A percentile compares a stretch with the other conserved stretches of the same genome.
These are phyloP conservation scores for Heliosperma pusillum DNA, from an alignment of 148 eudicot species.

Conservation along the genomic window DNA sequence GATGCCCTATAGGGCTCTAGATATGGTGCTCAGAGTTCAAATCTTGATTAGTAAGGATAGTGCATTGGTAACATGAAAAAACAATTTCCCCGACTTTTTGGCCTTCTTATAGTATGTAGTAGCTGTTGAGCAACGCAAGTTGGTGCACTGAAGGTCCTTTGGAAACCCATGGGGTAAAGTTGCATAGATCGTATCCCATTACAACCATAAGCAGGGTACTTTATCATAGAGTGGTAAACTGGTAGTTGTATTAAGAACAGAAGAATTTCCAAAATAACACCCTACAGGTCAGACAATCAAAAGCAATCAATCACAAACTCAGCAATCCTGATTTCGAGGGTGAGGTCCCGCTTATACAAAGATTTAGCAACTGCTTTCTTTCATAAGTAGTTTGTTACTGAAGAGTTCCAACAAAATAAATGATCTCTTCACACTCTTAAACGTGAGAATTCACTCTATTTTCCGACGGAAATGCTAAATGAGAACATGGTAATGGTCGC, in stretches of 20 bases:
- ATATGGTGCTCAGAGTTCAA: background rate
- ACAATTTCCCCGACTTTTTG: background rate
- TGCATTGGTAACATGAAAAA: background rate
- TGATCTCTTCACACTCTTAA: background rate
- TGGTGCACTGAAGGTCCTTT: background rate
- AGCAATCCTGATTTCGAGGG: background rate
- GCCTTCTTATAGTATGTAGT: background rate
- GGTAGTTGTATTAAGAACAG: background rate
- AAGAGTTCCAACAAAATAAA: background rate
- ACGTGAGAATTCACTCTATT: background rate
- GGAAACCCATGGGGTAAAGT: background rate
- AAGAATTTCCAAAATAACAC: background rate
- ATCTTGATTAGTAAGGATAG: background rate
- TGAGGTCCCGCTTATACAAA: background rate
- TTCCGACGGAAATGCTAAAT: background rate
- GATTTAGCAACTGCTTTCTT: background rate
- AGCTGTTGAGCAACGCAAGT: background rate
- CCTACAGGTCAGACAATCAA: background rate
- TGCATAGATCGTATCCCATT: background rate
- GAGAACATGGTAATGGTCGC: background rate
- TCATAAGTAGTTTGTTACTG: background rate
- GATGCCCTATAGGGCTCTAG: background rate
- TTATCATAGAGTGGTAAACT: background rate
- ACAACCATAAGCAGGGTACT: background rate
- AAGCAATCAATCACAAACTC: slow-evolving; percentile 1